Percentiles rank a stretch among this genome's conserved stretches.
These are phyloP conservation scores for Trichosporon coremiiforme DNA, from an alignment of 1,284 basidiomycete genomes.

Conservation along the genomic window DNA sequence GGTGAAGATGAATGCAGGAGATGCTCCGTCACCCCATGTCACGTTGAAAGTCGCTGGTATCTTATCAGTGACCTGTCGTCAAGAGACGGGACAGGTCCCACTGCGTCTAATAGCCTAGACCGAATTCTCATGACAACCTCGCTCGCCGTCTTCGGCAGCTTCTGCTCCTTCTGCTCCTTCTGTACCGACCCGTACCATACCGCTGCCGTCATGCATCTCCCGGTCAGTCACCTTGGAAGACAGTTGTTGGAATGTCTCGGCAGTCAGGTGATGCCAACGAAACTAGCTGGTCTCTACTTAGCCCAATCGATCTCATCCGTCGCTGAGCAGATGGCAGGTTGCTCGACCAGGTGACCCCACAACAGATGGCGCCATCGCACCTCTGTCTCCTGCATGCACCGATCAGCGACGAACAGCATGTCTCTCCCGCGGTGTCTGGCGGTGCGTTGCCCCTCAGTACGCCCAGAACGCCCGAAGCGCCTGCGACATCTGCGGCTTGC, in stretches of 20 bases:
- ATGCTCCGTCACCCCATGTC: neutral
- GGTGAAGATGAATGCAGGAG: neutral
- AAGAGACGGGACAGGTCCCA: conserved; percentile 16
- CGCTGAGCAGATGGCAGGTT: neutral
- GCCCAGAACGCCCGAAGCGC: neutral
- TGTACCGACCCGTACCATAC: neutral
- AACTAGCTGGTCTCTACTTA: neutral
- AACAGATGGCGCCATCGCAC: conserved; percentile 10
- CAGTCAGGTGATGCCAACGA: neutral
- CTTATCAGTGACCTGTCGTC: conserved; percentile 5
- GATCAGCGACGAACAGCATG: neutral
- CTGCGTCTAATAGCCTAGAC: neutral
- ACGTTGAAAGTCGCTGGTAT: conserved; percentile 2
- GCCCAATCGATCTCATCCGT: neutral
- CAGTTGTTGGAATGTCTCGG: neutral
- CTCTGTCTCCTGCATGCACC: neutral
- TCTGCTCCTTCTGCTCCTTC: neutral
- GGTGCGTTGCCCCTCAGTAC: neutral
- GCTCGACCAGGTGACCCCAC: neutral
- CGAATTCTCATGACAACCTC: conserved; percentile 15
- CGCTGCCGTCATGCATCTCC: neutral
- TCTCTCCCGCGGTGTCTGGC: neutral
- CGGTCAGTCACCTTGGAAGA: neutral
- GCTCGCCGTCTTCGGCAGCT: neutral
- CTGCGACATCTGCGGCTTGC: conserved; percentile 1